Evolutionary conservation across 768 basidiomycete genomes (phyloP).

Genomic region (Lactarius pseudohatsudake): DNA sequence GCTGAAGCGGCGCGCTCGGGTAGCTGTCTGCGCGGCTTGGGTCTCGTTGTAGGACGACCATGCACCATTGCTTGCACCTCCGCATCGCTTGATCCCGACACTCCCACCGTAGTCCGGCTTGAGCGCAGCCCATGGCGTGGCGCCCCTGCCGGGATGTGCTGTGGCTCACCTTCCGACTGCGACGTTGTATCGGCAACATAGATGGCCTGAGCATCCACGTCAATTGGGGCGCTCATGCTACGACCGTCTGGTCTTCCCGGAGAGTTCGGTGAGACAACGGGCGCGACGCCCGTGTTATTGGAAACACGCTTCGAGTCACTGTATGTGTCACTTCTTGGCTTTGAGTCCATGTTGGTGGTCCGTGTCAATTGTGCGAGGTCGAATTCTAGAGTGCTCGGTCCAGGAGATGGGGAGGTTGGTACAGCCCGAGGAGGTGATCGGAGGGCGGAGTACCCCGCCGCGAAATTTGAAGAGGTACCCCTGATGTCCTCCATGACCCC

Average conservation of each 20-base stretch:
- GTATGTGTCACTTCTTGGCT: constrained; percentile 3
- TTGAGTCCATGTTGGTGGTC: background rate
- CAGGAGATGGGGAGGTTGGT: background rate
- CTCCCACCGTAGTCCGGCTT: background rate
- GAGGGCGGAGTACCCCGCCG: background rate
- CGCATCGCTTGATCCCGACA: constrained; percentile 8
- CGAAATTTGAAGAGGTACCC: background rate
- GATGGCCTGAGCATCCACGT: constrained; percentile 15
- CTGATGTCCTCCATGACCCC: background rate
- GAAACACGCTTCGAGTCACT: background rate
- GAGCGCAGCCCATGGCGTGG: background rate
- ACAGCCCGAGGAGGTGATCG: background rate
- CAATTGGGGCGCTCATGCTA: constrained; percentile 3
- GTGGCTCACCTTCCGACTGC: background rate
- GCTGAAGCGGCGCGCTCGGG: background rate
- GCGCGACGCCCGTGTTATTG: background rate
- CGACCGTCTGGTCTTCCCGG: constrained; percentile 1
- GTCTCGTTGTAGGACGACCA: constrained; percentile 9
- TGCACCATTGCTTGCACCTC: background rate
- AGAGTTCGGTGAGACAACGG: background rate
- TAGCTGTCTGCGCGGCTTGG: constrained; percentile 13
- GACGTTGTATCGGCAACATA: background rate
- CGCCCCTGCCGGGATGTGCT: background rate
- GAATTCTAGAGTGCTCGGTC: constrained; percentile 5
- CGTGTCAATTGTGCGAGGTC: background rate